Evolutionary conservation across 345 rosid genomes (phyloP).

Genomic region (Trapa incisa): DNA sequence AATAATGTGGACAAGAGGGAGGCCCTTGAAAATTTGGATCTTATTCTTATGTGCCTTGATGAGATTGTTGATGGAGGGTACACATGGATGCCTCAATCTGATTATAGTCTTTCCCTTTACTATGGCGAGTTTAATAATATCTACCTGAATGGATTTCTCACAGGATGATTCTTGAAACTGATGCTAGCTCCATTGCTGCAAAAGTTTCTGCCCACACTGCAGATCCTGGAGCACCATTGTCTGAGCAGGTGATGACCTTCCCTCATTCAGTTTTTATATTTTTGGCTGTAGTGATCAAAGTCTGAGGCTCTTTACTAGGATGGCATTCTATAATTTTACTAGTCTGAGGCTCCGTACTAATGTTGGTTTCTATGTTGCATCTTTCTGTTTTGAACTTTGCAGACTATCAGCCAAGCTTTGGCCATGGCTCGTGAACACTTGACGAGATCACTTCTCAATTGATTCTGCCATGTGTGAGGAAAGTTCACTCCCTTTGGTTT

Average conservation of each 20-base stretch:
- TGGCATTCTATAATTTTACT: too few relatives aligned
- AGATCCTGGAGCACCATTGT: slow-evolving; percentile 60
- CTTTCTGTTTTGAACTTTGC: slow-evolving; percentile 11
- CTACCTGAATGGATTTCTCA: background rate
- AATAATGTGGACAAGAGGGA: slow-evolving; percentile 72
- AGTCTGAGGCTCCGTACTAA: too few relatives aligned
- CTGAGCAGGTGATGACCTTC: slow-evolving; percentile 60
- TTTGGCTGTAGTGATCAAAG: background rate
- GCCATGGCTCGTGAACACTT: slow-evolving; percentile 55
- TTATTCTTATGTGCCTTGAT: slow-evolving; percentile 65
- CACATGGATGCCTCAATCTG: slow-evolving; percentile 3
- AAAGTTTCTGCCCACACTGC: slow-evolving; percentile 74
- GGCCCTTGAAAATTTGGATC: slow-evolving; percentile 69
- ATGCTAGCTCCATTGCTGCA: slow-evolving; percentile 65
- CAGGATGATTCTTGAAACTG: slow-evolving; percentile 85
- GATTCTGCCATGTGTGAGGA: slow-evolving; percentile 1
- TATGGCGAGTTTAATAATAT: background rate
- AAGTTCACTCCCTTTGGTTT: background rate
- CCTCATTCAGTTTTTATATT: background rate
- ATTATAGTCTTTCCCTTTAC: background rate
- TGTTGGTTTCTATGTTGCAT: background rate
- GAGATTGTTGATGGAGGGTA: slow-evolving; percentile 85
- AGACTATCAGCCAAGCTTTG: slow-evolving; percentile 55
- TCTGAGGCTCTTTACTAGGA: background rate
- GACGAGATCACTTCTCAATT: slow-evolving; percentile 48